Evolutionary conservation across 371 early-diverging fungal genomes (phyloP).

Genomic region (Actinomortierella ambigua): DNA sequence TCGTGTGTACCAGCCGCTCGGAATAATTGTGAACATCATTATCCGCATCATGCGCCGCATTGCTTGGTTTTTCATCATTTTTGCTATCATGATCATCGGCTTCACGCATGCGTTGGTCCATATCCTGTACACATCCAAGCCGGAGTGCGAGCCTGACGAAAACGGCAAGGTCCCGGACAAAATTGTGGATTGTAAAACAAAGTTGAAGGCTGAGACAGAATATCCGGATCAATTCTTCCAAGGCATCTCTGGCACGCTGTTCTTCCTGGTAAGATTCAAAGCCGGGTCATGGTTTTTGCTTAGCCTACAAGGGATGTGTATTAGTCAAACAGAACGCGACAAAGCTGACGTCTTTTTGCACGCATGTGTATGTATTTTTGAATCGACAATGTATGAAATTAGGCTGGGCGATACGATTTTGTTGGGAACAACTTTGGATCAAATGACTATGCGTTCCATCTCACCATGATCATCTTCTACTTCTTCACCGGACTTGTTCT

Average conservation of each 20-base stretch:
- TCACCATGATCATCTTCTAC: conserved; percentile 44
- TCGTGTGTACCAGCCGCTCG: conserved; percentile 28
- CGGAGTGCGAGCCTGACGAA: no score
- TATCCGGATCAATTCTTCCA: conserved; percentile 8
- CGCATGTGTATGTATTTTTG: no score
- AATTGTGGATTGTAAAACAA: no score
- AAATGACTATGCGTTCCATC: conserved; percentile 11
- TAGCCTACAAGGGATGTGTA: no score
- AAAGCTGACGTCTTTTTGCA: no score
- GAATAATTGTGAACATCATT: conserved; percentile 41
- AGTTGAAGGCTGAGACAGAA: background rate
- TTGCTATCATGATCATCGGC: conserved; percentile 24
- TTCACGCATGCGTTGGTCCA: conserved; percentile 42
- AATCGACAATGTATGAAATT: background rate
- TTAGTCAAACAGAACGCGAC: no score
- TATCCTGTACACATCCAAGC: conserved; percentile 19
- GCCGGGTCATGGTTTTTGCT: no score
- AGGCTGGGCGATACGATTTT: conserved; percentile 43
- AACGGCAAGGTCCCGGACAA: no score
- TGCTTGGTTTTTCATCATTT: conserved; percentile 42
- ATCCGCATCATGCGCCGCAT: conserved; percentile 29
- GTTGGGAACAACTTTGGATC: background rate
- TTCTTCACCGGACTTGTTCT: conserved; percentile 38
- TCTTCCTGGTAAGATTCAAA: conserved; percentile 34
- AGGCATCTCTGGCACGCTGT: conserved; percentile 28